Evolutionary conservation across 2,329 filamentous ascomycete species (phyloP), one percentile per base, ranked within the genome.

Genomic region (Ambrosiella xylebori): DNA sequence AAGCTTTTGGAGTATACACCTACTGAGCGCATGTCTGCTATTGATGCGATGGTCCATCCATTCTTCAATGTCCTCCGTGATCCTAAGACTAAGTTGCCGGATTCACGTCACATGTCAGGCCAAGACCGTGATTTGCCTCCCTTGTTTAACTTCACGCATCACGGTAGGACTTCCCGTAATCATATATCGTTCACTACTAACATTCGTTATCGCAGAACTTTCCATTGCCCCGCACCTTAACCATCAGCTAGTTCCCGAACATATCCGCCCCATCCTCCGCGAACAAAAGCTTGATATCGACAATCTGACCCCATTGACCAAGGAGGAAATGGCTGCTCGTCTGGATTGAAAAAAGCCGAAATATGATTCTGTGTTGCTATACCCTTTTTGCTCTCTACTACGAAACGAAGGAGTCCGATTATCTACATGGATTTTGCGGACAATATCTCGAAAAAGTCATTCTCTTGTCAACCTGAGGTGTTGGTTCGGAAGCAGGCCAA

Each of bases 11-110:
- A 98, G 73, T 98, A 98, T 73, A 98, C 93, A 0, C 93, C 93
- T 8, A 97, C 93, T 0, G 89, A 97, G 74, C 86, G 93, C 65
- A 79, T 96, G 63, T 88, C 88, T 6, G 89, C 93, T 19, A 83
- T 98, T 62, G 88, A 97, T 67, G 93, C 93, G 56, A 95, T 98
- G 90, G 86, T 94, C 59, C 93, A 98, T 67, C 89, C 93, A 41
- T 98, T 97, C 79, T 98, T 98, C 67, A 91, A 98, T 67, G 93
- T 98, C 72, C 78, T 98, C 62, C 82, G 93, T 66, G 89, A 96
- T 66, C 88, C 89, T n/a, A 82, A 71, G 69, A 97, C 90, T 61
- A 87, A 85, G 70, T 78, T 98, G 63, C 93, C 91, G 8, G 93
- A 98, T 70, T 98, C 93, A 27, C 86, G 93, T 68, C 89, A 96